Evolutionary conservation across 106 monocot genomes (phyloP), one percentile per base, ranked within the genome.

Genomic region (Dendrobium nobile): DNA sequence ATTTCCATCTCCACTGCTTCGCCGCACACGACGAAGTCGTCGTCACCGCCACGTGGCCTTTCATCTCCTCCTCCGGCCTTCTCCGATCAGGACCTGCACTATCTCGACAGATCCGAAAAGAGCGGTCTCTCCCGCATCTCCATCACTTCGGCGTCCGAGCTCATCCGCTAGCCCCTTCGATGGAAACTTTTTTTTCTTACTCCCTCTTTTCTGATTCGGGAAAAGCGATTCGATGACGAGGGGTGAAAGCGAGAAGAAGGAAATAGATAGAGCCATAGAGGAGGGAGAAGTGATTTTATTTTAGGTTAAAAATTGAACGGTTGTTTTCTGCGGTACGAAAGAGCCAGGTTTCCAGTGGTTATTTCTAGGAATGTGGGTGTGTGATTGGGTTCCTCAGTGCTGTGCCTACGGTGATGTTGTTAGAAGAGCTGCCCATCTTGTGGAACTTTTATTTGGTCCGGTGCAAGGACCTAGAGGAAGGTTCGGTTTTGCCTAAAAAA

Each of bases 1-100:
- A 80, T 73, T 80, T 90, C 87, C 90, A 90, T 68, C 85, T 54
- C 87, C 87, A 77, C 85, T 90, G 87, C 80, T 83, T 80, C 82
- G 85, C 79, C 4, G 86, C 2, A 42, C 64, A 55, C 13, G 15
- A 28, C 9, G 82, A 58, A 19, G 43, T 20, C 41, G 74, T 6
- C 11, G 84, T 16, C 37, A 75, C 76, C 7, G 77, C 76, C 1
- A 67, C 27, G 59, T 45, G 55, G 19, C 82, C 77, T 54, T 81
- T 81, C 81, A 81, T 81, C 81, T 75, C 47, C 81, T 75, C 47
- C 42, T 19, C 7, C 80, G 18, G n/a, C 74, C 76, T 43, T 76
- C 76, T 48, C 11, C 76, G 22, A 76, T 47, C 27, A 47, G 47
- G 47, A 24, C 26, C 76, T 41, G 47, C 47, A 4, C 48, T 76